Percentiles rank a stretch among this genome's conserved stretches.
Conservation (phyloP, 1,284 basidiomycete species). For the Boletus sp. region DNA sequence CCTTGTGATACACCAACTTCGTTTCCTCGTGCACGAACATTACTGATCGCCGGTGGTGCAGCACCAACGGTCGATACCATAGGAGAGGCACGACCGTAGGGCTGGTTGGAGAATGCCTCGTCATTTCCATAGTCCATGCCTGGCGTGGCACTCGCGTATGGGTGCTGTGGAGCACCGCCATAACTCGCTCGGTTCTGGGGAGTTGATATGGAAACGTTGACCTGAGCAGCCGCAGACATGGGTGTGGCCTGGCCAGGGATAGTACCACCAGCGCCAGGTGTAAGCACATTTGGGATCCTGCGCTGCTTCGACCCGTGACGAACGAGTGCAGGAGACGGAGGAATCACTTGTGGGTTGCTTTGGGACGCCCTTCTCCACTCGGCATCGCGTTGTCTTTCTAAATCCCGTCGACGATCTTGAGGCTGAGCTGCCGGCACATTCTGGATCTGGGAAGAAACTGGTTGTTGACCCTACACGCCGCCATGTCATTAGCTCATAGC, state of each 20-base stretch:
- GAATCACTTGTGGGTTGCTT: slow-evolving; percentile 49
- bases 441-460: slow-evolving; percentile 60
- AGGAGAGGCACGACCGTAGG: slow-evolving; percentile 67
- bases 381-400: slow-evolving; percentile 47
- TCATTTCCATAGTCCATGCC: slow-evolving; percentile 55
- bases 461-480: slow-evolving; percentile 48
- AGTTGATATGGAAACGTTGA: slow-evolving; percentile 61
- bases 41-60: slow-evolving; percentile 66
- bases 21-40: slow-evolving; percentile 62
- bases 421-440: slow-evolving; percentile 45
- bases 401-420: slow-evolving; percentile 55
- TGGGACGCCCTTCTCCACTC: slow-evolving; percentile 50
- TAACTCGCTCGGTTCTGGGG: slow-evolving; percentile 46
- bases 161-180: slow-evolving; percentile 48
- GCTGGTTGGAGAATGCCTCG: slow-evolving; percentile 47
- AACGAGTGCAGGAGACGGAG: slow-evolving; percentile 71
- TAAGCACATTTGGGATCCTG: slow-evolving; percentile 52
- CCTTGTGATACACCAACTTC: slow-evolving; percentile 62
- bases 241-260: slow-evolving; percentile 55
- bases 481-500: slow-evolving; percentile 15
- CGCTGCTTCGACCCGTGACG: slow-evolving; percentile 67
- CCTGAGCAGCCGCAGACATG: slow-evolving; percentile 67
- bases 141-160: slow-evolving; percentile 55
- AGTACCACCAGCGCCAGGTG: slow-evolving; percentile 44
- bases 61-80: slow-evolving; percentile 67